Evolutionary conservation across 2,329 filamentous ascomycete species (phyloP), one percentile per base, ranked within the genome.

Genomic region (Rugonectria rugulosa): DNA sequence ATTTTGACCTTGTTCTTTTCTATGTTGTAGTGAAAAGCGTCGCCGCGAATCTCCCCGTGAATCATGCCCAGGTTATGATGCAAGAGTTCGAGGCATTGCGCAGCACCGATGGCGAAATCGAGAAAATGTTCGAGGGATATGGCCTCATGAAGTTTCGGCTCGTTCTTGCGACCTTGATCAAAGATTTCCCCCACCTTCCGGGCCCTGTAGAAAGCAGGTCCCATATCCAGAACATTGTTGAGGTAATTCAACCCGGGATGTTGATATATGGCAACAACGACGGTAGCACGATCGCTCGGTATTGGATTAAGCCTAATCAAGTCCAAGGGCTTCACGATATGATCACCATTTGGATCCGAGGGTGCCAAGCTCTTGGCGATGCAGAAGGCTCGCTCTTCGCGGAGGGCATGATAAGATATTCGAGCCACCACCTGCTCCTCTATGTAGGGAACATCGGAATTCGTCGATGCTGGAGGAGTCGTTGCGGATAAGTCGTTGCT

Each of bases 21-120:
- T 12, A 78, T 70, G 65, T 90, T 90, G 77, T 91, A 96, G 70
- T 97, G 92, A 68, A 97, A 97, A 1, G 92, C 90, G 73, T 98
- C 94, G 5, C 88, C 90, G 23, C 94, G 85, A 45, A 98, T 88
- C 74, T 98, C 94, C 38, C 94, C 94, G 66, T 97, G 94, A 2
- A 97, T 88, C 53, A 92, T 86, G 57, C 91, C 88, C 54, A 94
- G 85, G 8, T 90, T 88, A 73, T 97, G 92, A 67, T 98, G 94
- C n/a, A 98, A 77, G 41, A 96, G 87, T 72, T 97, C 93, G 42
- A 96, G 76, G 69, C 91, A 96, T 72, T 96, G 86, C 6, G 90
- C 86, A 2, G 93, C 90, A 20, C 93, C 93, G 55, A 97, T 91
- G 24, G 93, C 94, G 70, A 97, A 97, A 67, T 96, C 89, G 23